These are phyloP conservation scores for Comarum palustre DNA, from an alignment of 306 rosid genomes.

Conservation along the genomic window DNA sequence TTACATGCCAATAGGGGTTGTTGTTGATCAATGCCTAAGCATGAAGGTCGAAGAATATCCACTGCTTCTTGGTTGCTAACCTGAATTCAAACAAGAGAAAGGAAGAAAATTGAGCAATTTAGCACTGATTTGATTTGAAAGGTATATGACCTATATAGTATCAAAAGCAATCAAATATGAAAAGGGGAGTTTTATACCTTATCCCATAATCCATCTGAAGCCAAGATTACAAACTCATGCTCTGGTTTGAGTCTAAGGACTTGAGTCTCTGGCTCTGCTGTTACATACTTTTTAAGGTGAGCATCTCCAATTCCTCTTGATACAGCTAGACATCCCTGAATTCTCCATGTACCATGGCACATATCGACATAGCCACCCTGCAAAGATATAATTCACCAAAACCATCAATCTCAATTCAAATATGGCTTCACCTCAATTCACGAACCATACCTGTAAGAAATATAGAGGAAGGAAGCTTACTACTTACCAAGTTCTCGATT, in stretches of 20 bases:
- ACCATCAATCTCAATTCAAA: constrained; percentile 22
- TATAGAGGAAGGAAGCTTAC: neutral
- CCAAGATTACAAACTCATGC: constrained; percentile 79
- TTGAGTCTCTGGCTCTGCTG: constrained; percentile 84
- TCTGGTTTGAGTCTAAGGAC: constrained; percentile 56
- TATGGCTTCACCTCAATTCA: neutral
- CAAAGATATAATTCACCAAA: constrained; percentile 21
- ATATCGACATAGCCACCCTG: constrained; percentile 95
- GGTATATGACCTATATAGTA: neutral
- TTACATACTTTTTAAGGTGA: constrained; percentile 76
- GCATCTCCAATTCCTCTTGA: constrained; percentile 85
- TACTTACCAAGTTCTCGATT: constrained; percentile 66
- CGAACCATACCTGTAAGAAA: neutral
- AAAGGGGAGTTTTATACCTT: constrained; percentile 38
- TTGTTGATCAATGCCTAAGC: constrained; percentile 39
- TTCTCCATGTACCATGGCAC: constrained; percentile 84
- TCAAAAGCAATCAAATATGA: neutral
- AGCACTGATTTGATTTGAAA: neutral
- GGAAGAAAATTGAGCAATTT: constrained; percentile 14
- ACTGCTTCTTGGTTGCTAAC: constrained; percentile 90
- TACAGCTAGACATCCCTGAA: constrained; percentile 86
- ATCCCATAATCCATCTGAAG: constrained; percentile 98
- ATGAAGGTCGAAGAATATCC: constrained; percentile 60
- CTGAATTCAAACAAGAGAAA: constrained; percentile 39
- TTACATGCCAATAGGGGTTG: constrained; percentile 68